phyloP scores from a whole-genome alignment of 2,329 filamentous ascomycete genomes.

The Pseudogymnoascus sp. region DNA sequence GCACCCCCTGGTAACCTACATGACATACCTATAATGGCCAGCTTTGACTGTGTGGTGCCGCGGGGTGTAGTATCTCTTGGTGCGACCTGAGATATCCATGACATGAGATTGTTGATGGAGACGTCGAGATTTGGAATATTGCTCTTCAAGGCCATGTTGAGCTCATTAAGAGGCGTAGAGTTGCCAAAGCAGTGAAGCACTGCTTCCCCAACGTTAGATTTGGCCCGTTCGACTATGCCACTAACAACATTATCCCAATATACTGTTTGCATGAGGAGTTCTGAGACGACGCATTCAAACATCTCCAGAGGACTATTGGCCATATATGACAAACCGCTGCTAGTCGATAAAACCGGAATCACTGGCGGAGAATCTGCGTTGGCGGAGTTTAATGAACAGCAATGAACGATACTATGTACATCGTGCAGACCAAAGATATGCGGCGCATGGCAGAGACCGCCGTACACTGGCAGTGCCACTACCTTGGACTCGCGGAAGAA shows the following conservation, averaged over 20 bases:
- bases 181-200: not conserved
- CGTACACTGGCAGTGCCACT: not conserved
- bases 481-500: not conserved
- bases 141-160: not conserved
- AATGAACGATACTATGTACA: not conserved
- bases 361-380: not conserved
- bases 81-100: not conserved
- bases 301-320: not conserved
- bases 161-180: not conserved
- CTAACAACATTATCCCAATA: constrained; percentile 6
- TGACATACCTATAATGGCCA: constrained; percentile 30
- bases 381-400: not conserved
- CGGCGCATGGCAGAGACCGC: not conserved
- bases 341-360: not conserved
- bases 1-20: constrained; percentile 28
- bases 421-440: not conserved
- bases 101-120: not conserved
- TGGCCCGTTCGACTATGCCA: not conserved
- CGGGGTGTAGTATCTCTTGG: constrained; percentile 16
- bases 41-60: constrained; percentile 44
- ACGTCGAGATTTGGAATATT: not conserved
- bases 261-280: not conserved
- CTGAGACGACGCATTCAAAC: not conserved
- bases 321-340: not conserved
- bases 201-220: not conserved